Percentiles rank a stretch among this genome's conserved stretches.
Conservation (phyloP, 768 basidiomycete species). For the Pilatotrama ljubarskyi region DNA sequence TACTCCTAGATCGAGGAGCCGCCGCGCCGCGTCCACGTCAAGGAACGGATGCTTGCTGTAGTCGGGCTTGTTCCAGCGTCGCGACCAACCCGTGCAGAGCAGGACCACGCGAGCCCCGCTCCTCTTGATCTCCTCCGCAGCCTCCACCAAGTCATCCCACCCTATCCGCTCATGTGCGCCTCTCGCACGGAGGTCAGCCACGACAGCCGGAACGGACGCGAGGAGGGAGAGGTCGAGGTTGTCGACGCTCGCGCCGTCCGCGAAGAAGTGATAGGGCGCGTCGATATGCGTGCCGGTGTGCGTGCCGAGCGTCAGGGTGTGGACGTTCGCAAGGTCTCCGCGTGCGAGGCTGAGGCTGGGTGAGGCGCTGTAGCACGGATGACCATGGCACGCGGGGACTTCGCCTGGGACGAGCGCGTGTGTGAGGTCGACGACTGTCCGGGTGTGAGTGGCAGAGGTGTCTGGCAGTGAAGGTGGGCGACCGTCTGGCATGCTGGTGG, state of each 20-base stretch:
- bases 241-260: constrained; percentile 55
- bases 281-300: constrained; percentile 84
- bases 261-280: constrained; percentile 72
- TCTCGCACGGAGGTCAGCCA: constrained; percentile 55
- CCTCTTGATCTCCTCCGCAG: constrained; percentile 37
- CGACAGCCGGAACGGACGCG: constrained; percentile 49
- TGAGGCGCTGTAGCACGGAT: constrained; percentile 46
- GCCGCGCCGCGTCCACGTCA: constrained; percentile 48
- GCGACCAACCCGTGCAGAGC: constrained; percentile 70
- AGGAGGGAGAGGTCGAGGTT: constrained; percentile 55
- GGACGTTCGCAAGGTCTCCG: constrained; percentile 51
- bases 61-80: constrained; percentile 44
- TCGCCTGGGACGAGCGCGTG: constrained; percentile 45
- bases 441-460: neutral
- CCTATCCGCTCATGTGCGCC: constrained; percentile 47
- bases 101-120: constrained; percentile 47
- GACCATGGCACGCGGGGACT: constrained; percentile 56
- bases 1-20: constrained; percentile 52
- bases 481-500: neutral
- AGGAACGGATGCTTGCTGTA: constrained; percentile 73
- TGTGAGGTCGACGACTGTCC: constrained; percentile 50
- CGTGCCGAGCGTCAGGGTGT: constrained; percentile 55
- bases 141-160: constrained; percentile 52
- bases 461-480: neutral
- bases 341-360: constrained; percentile 41